Evolutionary conservation across 2,329 filamentous ascomycete species (phyloP).

Genomic region (Colletotrichum sp.): DNA sequence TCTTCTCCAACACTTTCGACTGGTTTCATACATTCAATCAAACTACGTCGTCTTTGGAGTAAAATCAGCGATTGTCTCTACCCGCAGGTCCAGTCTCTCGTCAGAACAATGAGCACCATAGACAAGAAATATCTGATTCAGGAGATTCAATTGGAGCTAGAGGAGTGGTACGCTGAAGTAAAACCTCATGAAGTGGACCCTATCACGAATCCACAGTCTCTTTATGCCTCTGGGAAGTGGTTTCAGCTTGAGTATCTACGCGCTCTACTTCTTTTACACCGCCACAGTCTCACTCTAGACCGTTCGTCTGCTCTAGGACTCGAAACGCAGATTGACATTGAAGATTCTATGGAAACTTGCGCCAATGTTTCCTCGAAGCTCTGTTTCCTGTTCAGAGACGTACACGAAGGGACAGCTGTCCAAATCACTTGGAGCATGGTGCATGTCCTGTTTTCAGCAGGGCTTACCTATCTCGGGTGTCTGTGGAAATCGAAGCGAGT

Average conservation of each 20-base stretch:
- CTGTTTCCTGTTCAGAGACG: neutral
- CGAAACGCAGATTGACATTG: neutral
- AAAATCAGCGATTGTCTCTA: neutral
- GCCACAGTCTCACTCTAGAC: neutral
- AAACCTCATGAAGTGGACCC: neutral
- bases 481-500: neutral
- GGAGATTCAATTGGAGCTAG: neutral
- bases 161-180: neutral
- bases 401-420: neutral
- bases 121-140: neutral
- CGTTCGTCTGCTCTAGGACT: neutral
- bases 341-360: neutral
- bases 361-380: neutral
- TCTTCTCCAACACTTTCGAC: neutral
- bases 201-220: neutral
- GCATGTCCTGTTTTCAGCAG: neutral
- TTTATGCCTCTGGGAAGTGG: neutral
- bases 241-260: neutral
- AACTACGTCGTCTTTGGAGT: neutral
- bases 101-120: neutral
- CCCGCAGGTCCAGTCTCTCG: neutral
- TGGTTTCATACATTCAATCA: neutral
- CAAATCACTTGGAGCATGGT: neutral
- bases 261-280: neutral
- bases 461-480: neutral